Conservation (phyloP, 179 eudicot species). For the Spergularia azorica region DNA sequence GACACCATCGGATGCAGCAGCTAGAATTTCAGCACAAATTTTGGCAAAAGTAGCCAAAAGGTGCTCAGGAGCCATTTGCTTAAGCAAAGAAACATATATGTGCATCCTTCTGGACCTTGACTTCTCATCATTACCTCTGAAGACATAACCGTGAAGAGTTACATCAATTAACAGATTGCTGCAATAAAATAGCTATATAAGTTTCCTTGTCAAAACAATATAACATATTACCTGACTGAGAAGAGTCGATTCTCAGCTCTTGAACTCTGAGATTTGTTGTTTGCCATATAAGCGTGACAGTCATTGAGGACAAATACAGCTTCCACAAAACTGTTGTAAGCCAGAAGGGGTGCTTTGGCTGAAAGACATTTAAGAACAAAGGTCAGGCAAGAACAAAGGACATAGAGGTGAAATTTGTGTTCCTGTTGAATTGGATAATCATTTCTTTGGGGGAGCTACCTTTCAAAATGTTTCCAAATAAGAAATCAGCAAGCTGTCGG, state of each 20-base stretch:
- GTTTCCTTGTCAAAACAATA: not conserved
- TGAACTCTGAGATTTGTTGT: conserved; percentile 53
- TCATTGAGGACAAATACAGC: conserved; percentile 90
- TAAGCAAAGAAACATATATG: conserved; percentile 81
- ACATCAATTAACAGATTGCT: not conserved
- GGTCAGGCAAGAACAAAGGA: conserved; percentile 3
- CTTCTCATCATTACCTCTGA: conserved; percentile 78
- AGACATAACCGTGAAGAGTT: not conserved
- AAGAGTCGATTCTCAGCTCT: conserved; percentile 58
- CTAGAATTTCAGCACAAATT: conserved; percentile 94
- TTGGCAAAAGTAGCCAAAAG: conserved; percentile 94
- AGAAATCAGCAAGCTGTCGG: conserved; percentile 85
- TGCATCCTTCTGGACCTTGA: conserved; percentile 88
- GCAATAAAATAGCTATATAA: not conserved
- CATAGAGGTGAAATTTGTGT: not conserved
- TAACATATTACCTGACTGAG: conserved; percentile 57
- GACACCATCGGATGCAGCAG: conserved; percentile 89
- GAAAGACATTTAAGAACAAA: conserved; percentile 27
- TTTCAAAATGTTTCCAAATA: conserved; percentile 90
- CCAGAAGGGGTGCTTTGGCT: conserved; percentile 98
- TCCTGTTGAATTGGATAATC: not conserved
- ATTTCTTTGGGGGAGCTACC: conserved; percentile 35
- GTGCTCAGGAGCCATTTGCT: conserved; percentile 99
- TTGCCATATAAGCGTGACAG: conserved; percentile 68
- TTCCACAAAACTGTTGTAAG: conserved; percentile 97